Evolutionary conservation across 345 rosid genomes (phyloP), one percentile per base, ranked within the genome.

Genomic region (Euphorbia peplus): DNA sequence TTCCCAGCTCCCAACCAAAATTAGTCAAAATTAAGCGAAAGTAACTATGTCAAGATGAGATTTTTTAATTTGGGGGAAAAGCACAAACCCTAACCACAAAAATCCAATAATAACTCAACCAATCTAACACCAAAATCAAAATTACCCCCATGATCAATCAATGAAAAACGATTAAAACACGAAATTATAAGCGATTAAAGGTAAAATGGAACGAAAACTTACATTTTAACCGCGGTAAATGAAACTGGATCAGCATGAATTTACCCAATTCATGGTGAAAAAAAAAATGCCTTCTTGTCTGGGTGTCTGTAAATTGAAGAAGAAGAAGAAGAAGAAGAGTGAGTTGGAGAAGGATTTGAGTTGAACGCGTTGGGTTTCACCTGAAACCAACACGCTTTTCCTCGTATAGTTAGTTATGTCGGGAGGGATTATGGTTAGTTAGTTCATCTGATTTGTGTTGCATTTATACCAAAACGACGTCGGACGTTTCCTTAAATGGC

Each of bases 331-430:
- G 16, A 48, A 14, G 5, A 41, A 63, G 64, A 62, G 73, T 68
- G 64, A 62, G 73, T 68, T 22, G 44, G 58, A 52, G 68, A 53
- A 58, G 42, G 73, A 68, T 54, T 68, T 44, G 72, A 67, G 58
- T 62, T 72, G 70, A 66, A 26, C 66, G 46, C 26, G 66, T 39
- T 64, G 70, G 73, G 29, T 32, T 25, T 66, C 22, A 6, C 22
- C 42, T 54, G 50, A 63, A 63, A 44, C 67, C 67, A 46, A 63
- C 63, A 32, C 72, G 44, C 29, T 62, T 63, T 39, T 7, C 19
- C 28, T 14, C 29, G 16, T 0, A 68, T 4, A 8, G 4, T 32
- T n/a, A n/a, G n/a, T n/a, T n/a, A n/a, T n/a, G n/a, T n/a, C n/a
- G n/a, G n/a, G n/a, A n/a, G 50, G 47, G 44, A 41, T 41, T 26